Conservation (phyloP, 2,329 filamentous ascomycete species). For the Pseudogymnoascus sp. region DNA sequence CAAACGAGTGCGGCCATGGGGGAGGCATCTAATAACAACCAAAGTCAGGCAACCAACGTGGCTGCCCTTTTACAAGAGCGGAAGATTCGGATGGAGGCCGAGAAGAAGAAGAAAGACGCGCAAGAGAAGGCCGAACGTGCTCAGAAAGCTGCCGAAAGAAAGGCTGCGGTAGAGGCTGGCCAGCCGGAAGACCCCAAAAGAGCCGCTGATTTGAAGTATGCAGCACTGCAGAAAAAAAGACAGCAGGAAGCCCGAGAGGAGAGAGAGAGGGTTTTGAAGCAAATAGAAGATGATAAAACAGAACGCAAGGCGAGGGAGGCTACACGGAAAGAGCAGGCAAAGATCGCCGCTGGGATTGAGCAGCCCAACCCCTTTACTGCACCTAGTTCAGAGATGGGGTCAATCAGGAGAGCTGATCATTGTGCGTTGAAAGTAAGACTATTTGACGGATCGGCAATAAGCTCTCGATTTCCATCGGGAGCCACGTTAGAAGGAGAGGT, state of each 20-base stretch:
- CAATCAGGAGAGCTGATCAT: conserved; percentile 23
- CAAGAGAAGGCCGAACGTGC: conserved; percentile 31
- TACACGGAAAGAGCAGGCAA: conserved; percentile 37
- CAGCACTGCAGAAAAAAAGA: conserved; percentile 48
- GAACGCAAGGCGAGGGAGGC: conserved; percentile 52
- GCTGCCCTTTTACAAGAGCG: conserved; percentile 42
- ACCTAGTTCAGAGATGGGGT: conserved; percentile 11
- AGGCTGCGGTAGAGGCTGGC: conserved; percentile 35
- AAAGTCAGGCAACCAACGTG: conserved; percentile 14
- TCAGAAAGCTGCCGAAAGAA: conserved; percentile 36
- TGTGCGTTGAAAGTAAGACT: conserved; percentile 70
- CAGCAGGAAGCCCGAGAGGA: conserved; percentile 60
- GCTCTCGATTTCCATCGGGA: conserved; percentile 58
- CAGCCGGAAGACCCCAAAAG: conserved; percentile 32
- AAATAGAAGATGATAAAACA: conserved; percentile 68
- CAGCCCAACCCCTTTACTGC: conserved; percentile 3
- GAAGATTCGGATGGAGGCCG: conserved; percentile 38
- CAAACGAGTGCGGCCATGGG: neutral
- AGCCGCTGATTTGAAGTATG: conserved; percentile 37
- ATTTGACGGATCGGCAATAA: conserved; percentile 74
- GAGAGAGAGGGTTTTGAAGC: conserved; percentile 59
- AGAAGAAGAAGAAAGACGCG: conserved; percentile 37
- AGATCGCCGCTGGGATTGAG: neutral
- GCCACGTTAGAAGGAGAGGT: conserved; percentile 58
- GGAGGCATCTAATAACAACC: conserved; percentile 12